Percentiles rank a stretch among this genome's conserved stretches.
These are phyloP conservation scores for Thermothelomyces thermophilus DNA, from an alignment of 2,329 filamentous ascomycete genomes.

Conservation along the genomic window DNA sequence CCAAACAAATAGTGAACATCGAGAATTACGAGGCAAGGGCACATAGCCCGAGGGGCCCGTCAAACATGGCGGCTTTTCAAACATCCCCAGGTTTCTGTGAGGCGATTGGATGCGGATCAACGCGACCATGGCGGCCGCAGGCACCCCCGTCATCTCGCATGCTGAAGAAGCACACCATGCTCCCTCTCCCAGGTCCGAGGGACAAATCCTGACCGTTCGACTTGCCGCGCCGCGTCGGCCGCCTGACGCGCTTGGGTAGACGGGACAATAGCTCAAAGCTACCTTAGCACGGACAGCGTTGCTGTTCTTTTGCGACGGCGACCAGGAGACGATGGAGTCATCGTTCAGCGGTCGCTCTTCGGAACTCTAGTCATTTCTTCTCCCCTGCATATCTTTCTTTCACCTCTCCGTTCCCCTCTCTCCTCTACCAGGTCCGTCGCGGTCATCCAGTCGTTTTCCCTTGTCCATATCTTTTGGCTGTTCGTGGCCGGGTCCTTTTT, in stretches of 20 bases:
- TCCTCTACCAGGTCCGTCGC: neutral
- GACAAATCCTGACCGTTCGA: slow-evolving; percentile 6
- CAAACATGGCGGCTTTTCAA: neutral
- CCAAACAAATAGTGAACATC: neutral
- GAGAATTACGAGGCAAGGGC: neutral
- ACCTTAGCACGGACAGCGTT: neutral
- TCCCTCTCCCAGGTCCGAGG: neutral
- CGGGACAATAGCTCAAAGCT: neutral
- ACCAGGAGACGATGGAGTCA: slow-evolving; percentile 3
- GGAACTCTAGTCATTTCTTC: neutral
- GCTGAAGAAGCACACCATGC: neutral
- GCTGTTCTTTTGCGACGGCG: neutral
- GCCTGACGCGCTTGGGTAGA: slow-evolving; percentile 1
- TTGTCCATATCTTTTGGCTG: neutral
- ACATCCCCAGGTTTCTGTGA: neutral
- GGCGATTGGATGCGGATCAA: slow-evolving; percentile 5
- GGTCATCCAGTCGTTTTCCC: neutral
- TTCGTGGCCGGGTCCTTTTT: neutral
- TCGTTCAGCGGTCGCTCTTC: neutral
- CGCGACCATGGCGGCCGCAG: slow-evolving; percentile 7
- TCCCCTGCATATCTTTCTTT: neutral
- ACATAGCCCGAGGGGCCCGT: neutral
- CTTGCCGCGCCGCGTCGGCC: slow-evolving; percentile 1
- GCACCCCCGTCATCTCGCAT: slow-evolving; percentile 6
- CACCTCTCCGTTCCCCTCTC: neutral